These are phyloP conservation scores for Blastocystis sp. DNA, from an alignment of 352 stramenopile species.

Conservation along the genomic window DNA sequence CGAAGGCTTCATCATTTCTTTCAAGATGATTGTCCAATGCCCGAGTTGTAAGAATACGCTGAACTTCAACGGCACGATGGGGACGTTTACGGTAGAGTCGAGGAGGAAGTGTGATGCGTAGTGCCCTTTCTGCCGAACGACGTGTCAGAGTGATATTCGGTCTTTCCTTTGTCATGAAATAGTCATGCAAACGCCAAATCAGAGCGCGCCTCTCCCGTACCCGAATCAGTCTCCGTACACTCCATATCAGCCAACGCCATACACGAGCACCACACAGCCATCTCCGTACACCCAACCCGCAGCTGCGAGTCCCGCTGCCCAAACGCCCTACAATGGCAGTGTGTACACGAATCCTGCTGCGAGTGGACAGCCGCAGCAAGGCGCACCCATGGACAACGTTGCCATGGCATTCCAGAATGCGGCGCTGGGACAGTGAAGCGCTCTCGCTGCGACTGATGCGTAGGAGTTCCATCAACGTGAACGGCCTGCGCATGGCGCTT, in stretches of 20 bases:
- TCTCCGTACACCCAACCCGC: not conserved
- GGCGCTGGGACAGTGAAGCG: not conserved
- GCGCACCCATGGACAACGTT: not conserved
- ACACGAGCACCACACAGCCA: not conserved
- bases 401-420: conserved; percentile 1
- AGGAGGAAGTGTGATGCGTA: not conserved
- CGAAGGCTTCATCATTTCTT: not conserved
- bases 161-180: not conserved
- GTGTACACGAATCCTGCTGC: not conserved
- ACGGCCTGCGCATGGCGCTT: conserved; percentile 34
- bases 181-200: conserved; percentile 13
- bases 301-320: not conserved
- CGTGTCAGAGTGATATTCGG: conserved; percentile 2
- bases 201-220: not conserved
- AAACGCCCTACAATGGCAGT: not conserved
- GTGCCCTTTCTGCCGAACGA: conserved; percentile 17
- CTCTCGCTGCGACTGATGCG: not conserved
- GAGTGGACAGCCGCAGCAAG: not conserved
- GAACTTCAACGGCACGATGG: conserved; percentile 34
- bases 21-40: conserved; percentile 52
- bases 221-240: not conserved
- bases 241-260: not conserved
- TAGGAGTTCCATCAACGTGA: conserved; percentile 52
- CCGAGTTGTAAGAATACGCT: conserved; percentile 25
- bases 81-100: conserved; percentile 5